Evolutionary conservation across 2,329 filamentous ascomycete species (phyloP), one percentile per base, ranked within the genome.

Genomic region (Clonostachys solani): DNA sequence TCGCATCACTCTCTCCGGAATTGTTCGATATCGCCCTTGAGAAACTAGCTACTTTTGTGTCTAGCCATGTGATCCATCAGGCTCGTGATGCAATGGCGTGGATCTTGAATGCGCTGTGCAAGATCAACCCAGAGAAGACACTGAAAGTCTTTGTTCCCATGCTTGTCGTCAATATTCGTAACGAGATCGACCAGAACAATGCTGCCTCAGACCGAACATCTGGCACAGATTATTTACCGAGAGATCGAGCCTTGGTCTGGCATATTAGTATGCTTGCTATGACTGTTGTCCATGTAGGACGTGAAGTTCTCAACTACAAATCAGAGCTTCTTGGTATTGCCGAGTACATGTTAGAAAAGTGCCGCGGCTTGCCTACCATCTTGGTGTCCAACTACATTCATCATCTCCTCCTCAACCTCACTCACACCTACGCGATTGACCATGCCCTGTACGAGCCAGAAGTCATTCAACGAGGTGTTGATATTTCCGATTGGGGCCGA

Each of bases 341-440:
- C 12, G 77, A 87, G 47, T 97, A 92, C 68, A 97, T 99, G 92
- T 94, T 99, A 65, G 83, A 94, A 57, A 92, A 90, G 60, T 99
- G 94, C 67, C 86, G 89, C 56, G 94, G 94, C 18, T 85, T 96
- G 50, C 91, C 94, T 0, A 95, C 94, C 2, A 91, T 97, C 42
- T 90, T 99, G 65, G 87, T 97, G 38, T 97, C 92, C 49, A 99
- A 99, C 68, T 96, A 92, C 65, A 92, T 97, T 48, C 94, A 99
- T 66, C 95, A 99, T 64, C 78, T 99, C 36, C 77, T 99, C 13
- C 84, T 99, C 52, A 97, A 97, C 64, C 73, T 97, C 46, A 97
- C 94, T 1, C 87, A 92, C 52, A 96, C 90, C 1, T 99, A 97
- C 62, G 91, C 92, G 5, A 84, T 91, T 49, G 94, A 99, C 62